These are phyloP conservation scores for Talaromyces piceae DNA, from an alignment of 2,329 filamentous ascomycete species.

Conservation along the genomic window DNA sequence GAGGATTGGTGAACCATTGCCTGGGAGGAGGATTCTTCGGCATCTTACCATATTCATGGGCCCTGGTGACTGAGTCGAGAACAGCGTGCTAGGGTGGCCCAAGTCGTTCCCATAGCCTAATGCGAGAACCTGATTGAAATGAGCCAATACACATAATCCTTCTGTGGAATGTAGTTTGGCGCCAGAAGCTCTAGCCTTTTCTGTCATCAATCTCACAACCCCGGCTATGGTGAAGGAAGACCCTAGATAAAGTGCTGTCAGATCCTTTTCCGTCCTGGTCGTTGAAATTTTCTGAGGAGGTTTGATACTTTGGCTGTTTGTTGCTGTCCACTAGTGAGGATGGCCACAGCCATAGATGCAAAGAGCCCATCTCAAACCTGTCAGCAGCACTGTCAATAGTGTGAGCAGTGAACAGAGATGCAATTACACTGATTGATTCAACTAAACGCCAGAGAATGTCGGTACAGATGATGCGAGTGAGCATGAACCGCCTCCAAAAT, in stretches of 20 bases:
- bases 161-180: background rate
- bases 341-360: background rate
- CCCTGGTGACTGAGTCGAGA: background rate
- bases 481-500: background rate
- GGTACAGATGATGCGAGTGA: background rate
- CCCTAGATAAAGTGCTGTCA: background rate
- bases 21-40: background rate
- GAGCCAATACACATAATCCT: background rate
- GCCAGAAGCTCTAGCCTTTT: background rate
- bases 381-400: no score
- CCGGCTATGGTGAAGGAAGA: background rate
- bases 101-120: background rate
- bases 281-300: no score
- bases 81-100: background rate
- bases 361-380: background rate
- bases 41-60: background rate
- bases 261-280: background rate
- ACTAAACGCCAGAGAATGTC: background rate
- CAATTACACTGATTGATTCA: background rate
- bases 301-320: no score
- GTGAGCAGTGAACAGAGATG: background rate
- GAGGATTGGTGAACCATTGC: background rate
- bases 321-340: background rate
- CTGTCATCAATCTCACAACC: background rate
- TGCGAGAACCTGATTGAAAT: background rate